Evolutionary conservation across 805 yeast genomes (phyloP), one percentile per base, ranked within the genome.

Genomic region (Ogataea polymorpha): DNA sequence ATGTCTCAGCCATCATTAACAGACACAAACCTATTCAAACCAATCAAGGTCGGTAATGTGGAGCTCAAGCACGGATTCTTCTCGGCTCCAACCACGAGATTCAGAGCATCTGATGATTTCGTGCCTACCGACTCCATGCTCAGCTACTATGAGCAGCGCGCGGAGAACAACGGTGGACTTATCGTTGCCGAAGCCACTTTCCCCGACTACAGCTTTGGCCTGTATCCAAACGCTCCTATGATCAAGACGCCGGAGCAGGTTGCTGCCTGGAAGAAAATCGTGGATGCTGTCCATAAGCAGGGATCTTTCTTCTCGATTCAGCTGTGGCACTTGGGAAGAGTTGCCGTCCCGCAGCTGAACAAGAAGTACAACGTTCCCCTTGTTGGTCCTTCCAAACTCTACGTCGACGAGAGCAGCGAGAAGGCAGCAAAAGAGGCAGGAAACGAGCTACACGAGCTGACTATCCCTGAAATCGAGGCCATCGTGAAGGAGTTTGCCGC

Each of bases 151-250:
- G 65, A 56, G 20, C 77, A 78, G 50, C 68, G 86, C 49, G 71
- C 86, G 0, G 53, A 63, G 33, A 61, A 63, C 41, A 74, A 75
- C 14, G 88, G 88, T 13, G 72, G 85, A 13, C 59, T 83, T 46
- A 48, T 81, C 24, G 72, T 79, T 49, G 63, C 82, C 7, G 89
- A 82, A 56, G 87, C 79, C 11, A 72, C 82, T 1, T 69, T 68
- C 50, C 68, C 70, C n/a, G 62, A 77, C 11, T 53, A 62, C 2
- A 41, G 58, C 65, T 66, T 67, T 55, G 63, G 80, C 36, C 65
- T 74, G 16, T 68, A 64, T n/a, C n/a, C n/a, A n/a, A n/a, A n/a
- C 44, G 58, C 63, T 2, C 81, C 84, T 16, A 79, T 79, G 51
- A 68, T 79, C 37, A 70, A 67, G 61, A 68, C 62, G 21, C 68